Base-by-base conservation (phyloP, 139 green algal species). In the Tetradesmus obliquus region DNA sequence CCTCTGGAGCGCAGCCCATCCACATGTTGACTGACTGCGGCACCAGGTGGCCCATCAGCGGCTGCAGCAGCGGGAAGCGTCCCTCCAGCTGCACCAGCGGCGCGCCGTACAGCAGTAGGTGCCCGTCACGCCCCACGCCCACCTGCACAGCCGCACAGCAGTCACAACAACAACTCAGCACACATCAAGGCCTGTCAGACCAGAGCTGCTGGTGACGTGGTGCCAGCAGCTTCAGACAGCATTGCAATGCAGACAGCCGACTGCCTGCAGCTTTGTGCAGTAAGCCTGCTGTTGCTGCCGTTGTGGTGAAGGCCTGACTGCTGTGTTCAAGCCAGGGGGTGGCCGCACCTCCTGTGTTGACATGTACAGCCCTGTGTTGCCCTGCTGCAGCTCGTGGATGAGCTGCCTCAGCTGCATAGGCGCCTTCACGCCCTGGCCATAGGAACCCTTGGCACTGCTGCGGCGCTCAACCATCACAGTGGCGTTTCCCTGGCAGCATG, bases 1-100 rank as follows among this genome's bases (percentile, higher is more conserved):
- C 93, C 32, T 92, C 90, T 22, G 53, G 22, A n/a, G 90, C 85
- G 1, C 79, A 69, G 3, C 95, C 96, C 91, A 97, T 96, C 96
- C 96, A 97, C 88, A 97, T 71, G 94, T 97, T 97, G 66, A 96
- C 90, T 15, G 89, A 87, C 87, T 97, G 95, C 3, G 97, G 97
- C n/a, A 98, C 91, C 82, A 99, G 94, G 74, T 95, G 83, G 32
- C 93, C 95, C 91, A 96, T 92, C 15, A 97, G 79, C 1, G 17
- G 9, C 0, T 96, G 97, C 54, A 71, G 85, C n/a, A 96, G 84
- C 15, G 94, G 94, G 55, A 98, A 93, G 86, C 97, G 94, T 0
- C 45, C 55, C 9, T 55, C 55, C 24, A 98, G 93, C 51, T 93
- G 53, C 8, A 82, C 24, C 69, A 98, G 76, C 7, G 97, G 96